Base-by-base conservation (phyloP, 1,139 yeast genomes). In the Diutina scorzettiae region DNA sequence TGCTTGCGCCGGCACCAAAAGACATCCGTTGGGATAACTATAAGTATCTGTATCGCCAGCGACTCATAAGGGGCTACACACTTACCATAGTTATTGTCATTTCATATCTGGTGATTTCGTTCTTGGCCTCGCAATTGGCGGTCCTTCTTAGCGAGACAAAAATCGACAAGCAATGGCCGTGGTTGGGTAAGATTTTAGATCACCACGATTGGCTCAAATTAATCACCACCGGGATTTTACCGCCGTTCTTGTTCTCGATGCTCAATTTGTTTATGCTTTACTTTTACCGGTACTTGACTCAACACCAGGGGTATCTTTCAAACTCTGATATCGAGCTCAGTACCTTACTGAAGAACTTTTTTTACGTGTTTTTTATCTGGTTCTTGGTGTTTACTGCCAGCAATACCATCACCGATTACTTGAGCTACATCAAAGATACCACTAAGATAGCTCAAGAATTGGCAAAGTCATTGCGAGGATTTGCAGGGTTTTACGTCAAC, bases 1-100 rank as follows among this genome's bases (percentile, higher is more conserved):
- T 68, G 41, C 64, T 84, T 41, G 95, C 95, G 0, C 95, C 95
- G 0, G 89, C 95, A 1, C 95, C 95, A 2, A 80, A 79, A 48
- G 96, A 85, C 56, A 78, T 85, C 19, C 69, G 81, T 42, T 85
- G 96, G 96, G 75, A 76, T 40, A 82, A 83, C 51, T 60, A 84
- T 37, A 73, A 79, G 49, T 59, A 83, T 53, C 69, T 83, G 11
- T 64, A 80, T 37, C 60, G 59, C 40, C 73, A 79, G 50, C 65
- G 85, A 28, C 62, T 80, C 45, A 45, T 75, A 2, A 64, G 86
- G 43, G 73, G 76, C 9, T 80, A 81, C 48, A 42, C 73, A 2
- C 77, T 86, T 20, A 82, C 89, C 5, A 48, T 79, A 12, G 55
- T 78, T 27, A 81, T 83, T 47, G 78, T 82, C 12, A 51, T 81